phyloP scores from a whole-genome alignment of 306 rosid species.

The Canavalia gladiata region DNA sequence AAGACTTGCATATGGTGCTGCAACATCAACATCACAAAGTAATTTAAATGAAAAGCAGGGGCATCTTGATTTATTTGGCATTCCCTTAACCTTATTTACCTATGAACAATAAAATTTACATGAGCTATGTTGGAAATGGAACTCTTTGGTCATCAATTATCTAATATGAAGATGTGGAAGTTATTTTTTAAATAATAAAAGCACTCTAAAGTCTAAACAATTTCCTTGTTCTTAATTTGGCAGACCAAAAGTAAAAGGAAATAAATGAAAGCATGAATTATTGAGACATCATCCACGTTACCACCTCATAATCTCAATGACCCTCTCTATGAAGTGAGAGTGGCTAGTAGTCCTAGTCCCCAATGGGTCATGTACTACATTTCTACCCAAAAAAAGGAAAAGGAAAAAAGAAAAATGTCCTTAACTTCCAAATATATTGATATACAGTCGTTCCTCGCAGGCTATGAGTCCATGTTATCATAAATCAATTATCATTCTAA shows the following conservation, averaged over 20 bases:
- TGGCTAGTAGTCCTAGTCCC: conserved; percentile 13
- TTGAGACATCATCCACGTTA: conserved; percentile 47
- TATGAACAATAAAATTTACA: not conserved
- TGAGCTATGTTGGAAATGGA: conserved; percentile 10
- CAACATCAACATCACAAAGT: conserved; percentile 44
- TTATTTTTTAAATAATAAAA: not conserved
- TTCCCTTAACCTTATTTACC: conserved; percentile 30
- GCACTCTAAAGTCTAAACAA: not conserved
- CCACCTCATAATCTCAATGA: conserved; percentile 28
- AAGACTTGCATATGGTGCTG: conserved; percentile 38
- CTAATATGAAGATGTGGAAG: conserved; percentile 6
- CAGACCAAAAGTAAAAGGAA: conserved; percentile 40
- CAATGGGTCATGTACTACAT: conserved; percentile 39
- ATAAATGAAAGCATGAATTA: conserved; percentile 45
- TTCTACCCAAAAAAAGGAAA: conserved; percentile 41
- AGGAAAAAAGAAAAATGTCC: not conserved
- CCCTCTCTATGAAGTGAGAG: conserved; percentile 40
- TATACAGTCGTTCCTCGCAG: conserved; percentile 32
- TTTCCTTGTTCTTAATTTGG: conserved; percentile 32
- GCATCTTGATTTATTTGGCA: conserved; percentile 26
- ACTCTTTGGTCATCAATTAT: not conserved
- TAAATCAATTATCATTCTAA: not conserved
- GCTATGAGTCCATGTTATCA: not conserved
- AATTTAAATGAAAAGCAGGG: conserved; percentile 30
- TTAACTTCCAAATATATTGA: conserved; percentile 18